A percentile compares a stretch with the other conserved stretches of the same genome.
phyloP scores from a whole-genome alignment of 305 asterid species.

The Fraxinus sp. region DNA sequence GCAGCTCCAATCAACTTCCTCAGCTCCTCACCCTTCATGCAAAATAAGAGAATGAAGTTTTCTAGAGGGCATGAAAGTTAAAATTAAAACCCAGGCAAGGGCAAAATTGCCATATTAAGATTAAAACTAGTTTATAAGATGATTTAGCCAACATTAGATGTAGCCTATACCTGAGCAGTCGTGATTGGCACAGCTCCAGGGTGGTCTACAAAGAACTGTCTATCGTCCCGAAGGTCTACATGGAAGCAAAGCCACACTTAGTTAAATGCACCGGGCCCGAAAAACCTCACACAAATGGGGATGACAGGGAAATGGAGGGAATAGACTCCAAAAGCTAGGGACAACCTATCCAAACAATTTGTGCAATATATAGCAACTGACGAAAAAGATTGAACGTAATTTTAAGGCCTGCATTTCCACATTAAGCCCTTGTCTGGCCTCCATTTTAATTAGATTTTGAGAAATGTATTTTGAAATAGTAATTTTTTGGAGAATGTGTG shows the following conservation, averaged over 20 bases:
- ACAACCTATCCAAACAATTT: not conserved
- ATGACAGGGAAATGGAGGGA: not conserved
- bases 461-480: no score
- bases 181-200: slow-evolving; percentile 57
- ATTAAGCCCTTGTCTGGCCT: not conserved
- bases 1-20: slow-evolving; percentile 65
- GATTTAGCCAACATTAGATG: not conserved
- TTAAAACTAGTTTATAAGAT: not conserved
- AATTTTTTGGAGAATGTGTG: no score
- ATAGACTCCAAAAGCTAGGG: not conserved
- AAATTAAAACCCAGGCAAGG: not conserved
- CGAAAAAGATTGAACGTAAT: not conserved
- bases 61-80: slow-evolving; percentile 5
- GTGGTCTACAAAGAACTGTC: slow-evolving; percentile 50
- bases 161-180: slow-evolving; percentile 33
- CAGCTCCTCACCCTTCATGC: slow-evolving; percentile 65
- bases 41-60: slow-evolving; percentile 10
- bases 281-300: slow-evolving; percentile 5
- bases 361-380: not conserved
- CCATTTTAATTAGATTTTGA: no score
- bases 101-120: not conserved
- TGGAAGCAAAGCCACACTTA: slow-evolving; percentile 16
- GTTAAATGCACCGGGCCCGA: slow-evolving; percentile 36
- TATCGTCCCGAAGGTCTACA: slow-evolving; percentile 64
- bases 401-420: not conserved